These are phyloP conservation scores for Phaffia australis DNA, from an alignment of 768 basidiomycete species.

Conservation along the genomic window DNA sequence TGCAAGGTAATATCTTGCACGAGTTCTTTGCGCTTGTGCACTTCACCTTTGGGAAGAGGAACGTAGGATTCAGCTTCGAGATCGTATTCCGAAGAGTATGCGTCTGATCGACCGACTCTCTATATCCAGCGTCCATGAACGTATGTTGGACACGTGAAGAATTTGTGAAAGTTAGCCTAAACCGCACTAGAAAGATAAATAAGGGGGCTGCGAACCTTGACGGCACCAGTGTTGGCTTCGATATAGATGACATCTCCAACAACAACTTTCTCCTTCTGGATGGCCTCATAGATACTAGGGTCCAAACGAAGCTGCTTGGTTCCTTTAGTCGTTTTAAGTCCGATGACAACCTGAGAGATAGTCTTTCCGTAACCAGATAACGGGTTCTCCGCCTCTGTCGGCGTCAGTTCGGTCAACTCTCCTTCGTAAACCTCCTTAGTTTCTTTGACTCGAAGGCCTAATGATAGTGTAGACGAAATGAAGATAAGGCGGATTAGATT, in stretches of 20 bases:
- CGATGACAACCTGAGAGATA: constrained; percentile 92
- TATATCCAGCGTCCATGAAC: constrained; percentile 41
- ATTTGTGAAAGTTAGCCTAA: not conserved
- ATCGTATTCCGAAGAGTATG: constrained; percentile 94
- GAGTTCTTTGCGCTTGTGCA: constrained; percentile 89
- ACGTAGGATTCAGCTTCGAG: constrained; percentile 98
- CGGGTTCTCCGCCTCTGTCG: constrained; percentile 92
- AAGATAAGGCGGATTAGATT: not conserved
- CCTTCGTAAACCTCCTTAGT: constrained; percentile 99
- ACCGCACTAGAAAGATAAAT: not conserved
- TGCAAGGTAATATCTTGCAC: constrained; percentile 92
- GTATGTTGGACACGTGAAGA: too few relatives aligned
- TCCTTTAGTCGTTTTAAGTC: constrained; percentile 84
- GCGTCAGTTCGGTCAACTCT: constrained; percentile 93
- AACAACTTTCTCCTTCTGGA: constrained; percentile 90
- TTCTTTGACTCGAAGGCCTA: constrained; percentile 94
- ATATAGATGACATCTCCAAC: constrained; percentile 96
- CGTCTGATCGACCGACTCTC: constrained; percentile 93
- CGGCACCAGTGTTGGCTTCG: constrained; percentile 84
- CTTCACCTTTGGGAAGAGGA: constrained; percentile 89
- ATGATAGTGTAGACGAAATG: not conserved
- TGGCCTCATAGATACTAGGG: constrained; percentile 91
- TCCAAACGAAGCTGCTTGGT: constrained; percentile 91
- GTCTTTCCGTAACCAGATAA: constrained; percentile 97
- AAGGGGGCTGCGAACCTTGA: constrained; percentile 45